Base-by-base conservation (phyloP, 2,329 filamentous ascomycete genomes). In the Herpotrichia juniperi region DNA sequence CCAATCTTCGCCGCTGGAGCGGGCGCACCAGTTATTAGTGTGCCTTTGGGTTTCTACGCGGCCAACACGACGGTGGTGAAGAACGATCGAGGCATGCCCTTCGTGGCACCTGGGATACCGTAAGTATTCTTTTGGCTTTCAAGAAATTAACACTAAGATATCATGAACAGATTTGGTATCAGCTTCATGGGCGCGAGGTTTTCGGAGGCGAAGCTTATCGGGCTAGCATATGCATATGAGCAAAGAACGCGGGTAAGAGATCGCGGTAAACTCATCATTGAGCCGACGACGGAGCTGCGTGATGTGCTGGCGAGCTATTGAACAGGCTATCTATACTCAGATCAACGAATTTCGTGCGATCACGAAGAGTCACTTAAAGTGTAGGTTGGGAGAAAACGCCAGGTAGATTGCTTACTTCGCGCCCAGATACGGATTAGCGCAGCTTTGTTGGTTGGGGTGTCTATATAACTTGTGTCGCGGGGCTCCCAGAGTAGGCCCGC, bases 31-130 rank as follows among this genome's bases (percentile, higher is more conserved):
- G 24, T 43, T 7, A 34, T 49, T n/a, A 32, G 12, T 32, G 46
- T 49, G 4, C 46, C 46, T 8, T 16, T 49, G 6, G 46, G 46
- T n/a, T 21, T 37, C 45, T 26, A 48, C 24, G 31, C 21, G 17
- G 31, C 10, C 10, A 19, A 39, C 35, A 14, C 19, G 24, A 11
- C 17, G 6, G 17, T 30, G 14, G 35, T 28, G 10, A 21, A 35
- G 26, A 32, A 12, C n/a, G 4, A n/a, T 11, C 19, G 28, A 24
- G 25, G 22, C 6, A 17, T 48, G n/a, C n/a, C 35, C 14, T 30
- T n/a, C 22, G 22, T 26, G 19, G 44, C 16, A 37, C 44, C 44
- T n/a, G 32, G 32, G 34, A 24, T 46, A n/a, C 44, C 44, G 44
- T 46, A 37, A 34, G 44, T 46, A 32, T 12, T 12, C 26, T n/a